Percentiles rank a stretch among this genome's conserved stretches.
These are phyloP conservation scores for Colletotrichum somersetense DNA, from an alignment of 2,329 filamentous ascomycete genomes.

Conservation along the genomic window DNA sequence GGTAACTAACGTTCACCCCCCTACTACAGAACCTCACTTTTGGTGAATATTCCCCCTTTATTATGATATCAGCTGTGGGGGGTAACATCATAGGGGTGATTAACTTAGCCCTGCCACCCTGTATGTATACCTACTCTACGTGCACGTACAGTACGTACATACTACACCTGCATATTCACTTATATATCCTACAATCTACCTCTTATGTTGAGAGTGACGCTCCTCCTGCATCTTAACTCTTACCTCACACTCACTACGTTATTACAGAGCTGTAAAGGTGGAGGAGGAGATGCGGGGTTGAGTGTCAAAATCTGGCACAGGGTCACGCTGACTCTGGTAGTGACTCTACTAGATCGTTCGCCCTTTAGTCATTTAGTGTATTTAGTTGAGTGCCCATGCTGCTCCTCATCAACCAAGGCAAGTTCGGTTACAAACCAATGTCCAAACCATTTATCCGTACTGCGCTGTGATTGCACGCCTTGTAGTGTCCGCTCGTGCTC, in stretches of 20 bases:
- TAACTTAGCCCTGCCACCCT: too few relatives aligned
- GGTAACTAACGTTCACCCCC: too few relatives aligned
- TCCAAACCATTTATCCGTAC: conserved; percentile 3
- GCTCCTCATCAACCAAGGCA: background rate
- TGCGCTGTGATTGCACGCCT: background rate
- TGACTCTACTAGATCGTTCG: background rate
- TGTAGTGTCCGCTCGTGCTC: background rate
- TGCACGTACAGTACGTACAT: too few relatives aligned
- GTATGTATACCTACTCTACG: too few relatives aligned
- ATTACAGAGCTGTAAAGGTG: background rate
- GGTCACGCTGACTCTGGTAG: background rate
- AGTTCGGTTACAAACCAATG: too few relatives aligned
- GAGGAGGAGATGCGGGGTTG: background rate
- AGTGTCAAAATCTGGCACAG: background rate
- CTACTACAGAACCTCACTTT: too few relatives aligned
- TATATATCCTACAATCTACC: too few relatives aligned
- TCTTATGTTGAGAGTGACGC: too few relatives aligned
- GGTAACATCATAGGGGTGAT: too few relatives aligned
- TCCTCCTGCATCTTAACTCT: background rate
- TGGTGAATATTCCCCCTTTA: too few relatives aligned
- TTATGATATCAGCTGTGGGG: too few relatives aligned
- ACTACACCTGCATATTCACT: too few relatives aligned
- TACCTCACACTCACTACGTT: background rate
- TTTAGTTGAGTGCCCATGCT: conserved; percentile 2
- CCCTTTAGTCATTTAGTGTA: background rate